A percentile compares a stretch with the other conserved stretches of the same genome.
Evolutionary conservation across 306 rosid genomes (phyloP).

Genomic region (Ormosia semicastrata): DNA sequence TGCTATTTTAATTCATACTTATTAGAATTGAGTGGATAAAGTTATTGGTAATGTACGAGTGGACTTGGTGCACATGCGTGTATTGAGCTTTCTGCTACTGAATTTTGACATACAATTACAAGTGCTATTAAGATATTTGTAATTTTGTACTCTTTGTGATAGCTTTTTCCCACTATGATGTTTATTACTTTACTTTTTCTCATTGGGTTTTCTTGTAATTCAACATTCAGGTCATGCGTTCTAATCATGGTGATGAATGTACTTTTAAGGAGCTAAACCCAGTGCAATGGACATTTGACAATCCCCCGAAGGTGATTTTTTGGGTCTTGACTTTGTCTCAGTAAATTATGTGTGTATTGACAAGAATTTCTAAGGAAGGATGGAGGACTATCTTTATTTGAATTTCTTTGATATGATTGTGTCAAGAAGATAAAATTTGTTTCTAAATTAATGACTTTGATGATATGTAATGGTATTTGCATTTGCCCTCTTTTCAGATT

Average conservation of each 20-base stretch:
- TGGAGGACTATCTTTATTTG: not conserved
- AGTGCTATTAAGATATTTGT: not conserved
- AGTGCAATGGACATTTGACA: constrained; percentile 64
- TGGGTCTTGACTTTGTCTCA: not conserved
- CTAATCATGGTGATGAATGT: constrained; percentile 71
- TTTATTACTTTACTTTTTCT: not conserved
- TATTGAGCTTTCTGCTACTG: not conserved
- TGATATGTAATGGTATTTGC: constrained; percentile 8
- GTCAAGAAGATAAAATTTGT: not conserved
- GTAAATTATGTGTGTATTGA: not conserved
- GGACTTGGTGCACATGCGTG: not conserved
- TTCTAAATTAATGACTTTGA: not conserved
- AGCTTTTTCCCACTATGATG: not conserved
- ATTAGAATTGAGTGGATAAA: not conserved
- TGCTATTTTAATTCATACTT: not conserved
- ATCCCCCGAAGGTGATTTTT: constrained; percentile 66
- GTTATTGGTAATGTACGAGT: not conserved
- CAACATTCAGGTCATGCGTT: constrained; percentile 61
- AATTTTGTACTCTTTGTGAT: not conserved
- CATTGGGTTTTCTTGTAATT: constrained; percentile 13
- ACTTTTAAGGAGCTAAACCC: constrained; percentile 69
- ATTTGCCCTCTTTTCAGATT: constrained; percentile 50
- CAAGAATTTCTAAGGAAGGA: not conserved
- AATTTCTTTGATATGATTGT: not conserved
- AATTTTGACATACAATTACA: not conserved